phyloP scores from a whole-genome alignment of 257 asterid species.

The Apocynum venetum region DNA sequence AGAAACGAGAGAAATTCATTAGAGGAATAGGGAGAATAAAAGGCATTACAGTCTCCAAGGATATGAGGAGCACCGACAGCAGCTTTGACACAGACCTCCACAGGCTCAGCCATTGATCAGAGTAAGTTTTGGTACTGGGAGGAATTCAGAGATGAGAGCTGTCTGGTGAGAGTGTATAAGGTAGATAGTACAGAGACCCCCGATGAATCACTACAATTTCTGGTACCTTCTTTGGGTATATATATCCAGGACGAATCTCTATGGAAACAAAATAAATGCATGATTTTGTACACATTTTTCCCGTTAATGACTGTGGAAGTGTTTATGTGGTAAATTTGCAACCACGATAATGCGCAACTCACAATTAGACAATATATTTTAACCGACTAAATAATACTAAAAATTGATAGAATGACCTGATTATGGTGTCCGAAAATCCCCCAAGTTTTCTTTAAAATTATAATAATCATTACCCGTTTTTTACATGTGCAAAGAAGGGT shows the following conservation, averaged over 20 bases:
- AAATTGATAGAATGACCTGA: no score
- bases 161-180: neutral
- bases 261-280: neutral
- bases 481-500: no score
- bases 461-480: no score
- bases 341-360: no score
- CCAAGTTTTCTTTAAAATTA: no score
- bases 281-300: no score
- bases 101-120: constrained; percentile 43
- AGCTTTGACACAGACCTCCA: constrained; percentile 69
- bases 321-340: no score
- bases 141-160: neutral
- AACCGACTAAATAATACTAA: no score
- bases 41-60: constrained; percentile 65
- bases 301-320: neutral
- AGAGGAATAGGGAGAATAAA: neutral
- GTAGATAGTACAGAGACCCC: neutral
- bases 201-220: neutral
- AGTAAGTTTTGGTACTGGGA: neutral
- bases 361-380: no score
- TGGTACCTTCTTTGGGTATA: neutral
- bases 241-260: no score
- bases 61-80: constrained; percentile 58
- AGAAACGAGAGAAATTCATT: no score
- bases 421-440: no score